Evolutionary conservation across 192 early-diverging fungal species (phyloP), one percentile per base, ranked within the genome.

Genomic region (Geosiphon pyriformis): DNA sequence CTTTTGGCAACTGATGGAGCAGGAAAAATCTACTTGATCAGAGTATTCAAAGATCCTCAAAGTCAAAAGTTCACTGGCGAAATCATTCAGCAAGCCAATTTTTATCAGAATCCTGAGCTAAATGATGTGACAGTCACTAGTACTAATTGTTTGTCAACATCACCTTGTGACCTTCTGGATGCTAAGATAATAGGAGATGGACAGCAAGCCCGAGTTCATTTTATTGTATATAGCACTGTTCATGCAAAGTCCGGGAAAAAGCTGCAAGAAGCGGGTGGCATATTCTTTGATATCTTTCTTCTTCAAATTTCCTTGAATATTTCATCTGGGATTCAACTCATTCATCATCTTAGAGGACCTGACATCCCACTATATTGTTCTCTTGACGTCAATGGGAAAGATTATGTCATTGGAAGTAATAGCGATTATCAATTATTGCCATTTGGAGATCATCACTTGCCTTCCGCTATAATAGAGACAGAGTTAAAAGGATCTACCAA

Each of bases 301-400:
- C 4, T 68, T 10, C 37, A 42, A 22, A 26, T 73, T 11, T 57
- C 61, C 20, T 15, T 64, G 26, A 23, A 31, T 0, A 15, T n/a
- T 1, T 33, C 34, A 20, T 60, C 54, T 46, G 30, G 15, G 0
- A 60, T 22, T 2, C 29, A 54, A 42, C 61, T 65, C 0, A 31
- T 79, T 11, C 75, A 82, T 31, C 72, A 71, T 11, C 71, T 80
- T 26, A 74, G 75, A 29, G 83, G 83, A 1, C 59, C 70, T 1
- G 77, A 82, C 17, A 74, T 82, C n/a, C 83, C 83, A 7, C 74
- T 77, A 4, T 84, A 84, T 71, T 79, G 75, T 60, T 67, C 64
- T 20, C 53, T 84, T 11, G 77, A 75, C 27, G 34, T 65, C 0
- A 72, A 72, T 3, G 76, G 76, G 22, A 35, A 69, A 34, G 73